Conservation (phyloP, 805 yeast genomes). For the Lipomyces spencermartinsiae region DNA sequence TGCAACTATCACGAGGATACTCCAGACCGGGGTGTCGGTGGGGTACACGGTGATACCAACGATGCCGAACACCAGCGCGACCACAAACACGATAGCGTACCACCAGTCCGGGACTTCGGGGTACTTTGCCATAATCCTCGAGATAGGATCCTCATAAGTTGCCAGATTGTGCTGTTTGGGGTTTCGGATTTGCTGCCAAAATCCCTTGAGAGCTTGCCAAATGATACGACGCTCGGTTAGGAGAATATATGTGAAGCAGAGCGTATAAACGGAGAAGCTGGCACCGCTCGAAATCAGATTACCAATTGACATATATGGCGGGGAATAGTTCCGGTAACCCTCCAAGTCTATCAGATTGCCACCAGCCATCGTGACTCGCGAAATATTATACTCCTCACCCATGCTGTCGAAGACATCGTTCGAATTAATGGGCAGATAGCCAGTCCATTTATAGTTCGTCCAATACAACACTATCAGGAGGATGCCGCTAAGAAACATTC, state of each 20-base stretch:
- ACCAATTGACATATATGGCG: constrained; percentile 60
- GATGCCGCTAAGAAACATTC: constrained; percentile 56
- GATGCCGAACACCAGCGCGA: constrained; percentile 45
- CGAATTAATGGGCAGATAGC: constrained; percentile 53
- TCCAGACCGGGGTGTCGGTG: constrained; percentile 67
- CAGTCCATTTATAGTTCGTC: constrained; percentile 55
- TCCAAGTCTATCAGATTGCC: constrained; percentile 50
- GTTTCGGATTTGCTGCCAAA: not conserved
- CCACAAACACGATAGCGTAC: constrained; percentile 47
- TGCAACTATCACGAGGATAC: constrained; percentile 59
- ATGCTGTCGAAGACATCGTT: constrained; percentile 48
- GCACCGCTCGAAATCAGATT: constrained; percentile 60
- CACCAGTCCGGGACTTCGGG: constrained; percentile 62
- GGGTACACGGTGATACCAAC: constrained; percentile 50
- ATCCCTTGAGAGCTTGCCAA: constrained; percentile 26
- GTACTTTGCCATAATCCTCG: constrained; percentile 61
- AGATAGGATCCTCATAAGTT: constrained; percentile 41
- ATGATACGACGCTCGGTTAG: constrained; percentile 48
- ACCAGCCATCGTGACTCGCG: constrained; percentile 53
- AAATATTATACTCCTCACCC: constrained; percentile 53
- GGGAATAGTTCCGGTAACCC: constrained; percentile 64
- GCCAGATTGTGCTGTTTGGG: constrained; percentile 43
- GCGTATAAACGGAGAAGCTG: constrained; percentile 57
- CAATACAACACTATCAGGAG: constrained; percentile 59
- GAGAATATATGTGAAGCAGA: constrained; percentile 56